Evolutionary conservation across 2,329 filamentous ascomycete species (phyloP), one percentile per base, ranked within the genome.

Genomic region (Colletotrichum horii): DNA sequence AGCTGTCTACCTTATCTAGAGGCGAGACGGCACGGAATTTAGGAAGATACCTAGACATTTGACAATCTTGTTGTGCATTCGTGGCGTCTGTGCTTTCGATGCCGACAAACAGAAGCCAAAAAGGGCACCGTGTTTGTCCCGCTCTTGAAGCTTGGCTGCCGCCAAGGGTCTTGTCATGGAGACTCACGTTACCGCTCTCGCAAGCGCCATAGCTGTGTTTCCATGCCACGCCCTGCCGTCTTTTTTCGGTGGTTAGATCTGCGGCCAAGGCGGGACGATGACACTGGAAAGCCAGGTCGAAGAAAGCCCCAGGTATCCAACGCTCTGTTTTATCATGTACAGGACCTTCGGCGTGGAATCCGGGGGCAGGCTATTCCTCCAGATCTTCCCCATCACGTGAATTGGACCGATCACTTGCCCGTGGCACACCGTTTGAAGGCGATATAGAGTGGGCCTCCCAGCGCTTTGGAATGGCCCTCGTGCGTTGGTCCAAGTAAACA

Each of bases 191-290:
- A n/a, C 38, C 38, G 19, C 19, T 12, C 19, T 48, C 38, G n/a
- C 19, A 48, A n/a, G 38, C 38, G 38, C 38, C 38, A n/a, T 48
- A 48, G 38, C 38, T 48, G 38, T n/a, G 9, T n/a, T 48, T 36
- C 38, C 56, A 32, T 8, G 38, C 26, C 65, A 38, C 38, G 36
- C 36, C 36, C 36, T 38, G n/a, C n/a, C 34, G 32, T 24, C 58
- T 24, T 43, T 43, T 65, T 34, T 34, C 19, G 19, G 43, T 48
- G 43, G 6, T 48, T n/a, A 48, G 19, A 32, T 9, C 58, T 65
- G 71, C 60, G 71, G 71, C 66, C 60, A 71, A 66, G 67, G 43
- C 67, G 48, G 71, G 34, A 71, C 4, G 26, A 26, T n/a, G 15
- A 19, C 52, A 65, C 67, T 34, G 43, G 30, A 48, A 70, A 65